Evolutionary conservation across 2,329 filamentous ascomycete genomes (phyloP).

Genomic region (Fusarium tuaranense): DNA sequence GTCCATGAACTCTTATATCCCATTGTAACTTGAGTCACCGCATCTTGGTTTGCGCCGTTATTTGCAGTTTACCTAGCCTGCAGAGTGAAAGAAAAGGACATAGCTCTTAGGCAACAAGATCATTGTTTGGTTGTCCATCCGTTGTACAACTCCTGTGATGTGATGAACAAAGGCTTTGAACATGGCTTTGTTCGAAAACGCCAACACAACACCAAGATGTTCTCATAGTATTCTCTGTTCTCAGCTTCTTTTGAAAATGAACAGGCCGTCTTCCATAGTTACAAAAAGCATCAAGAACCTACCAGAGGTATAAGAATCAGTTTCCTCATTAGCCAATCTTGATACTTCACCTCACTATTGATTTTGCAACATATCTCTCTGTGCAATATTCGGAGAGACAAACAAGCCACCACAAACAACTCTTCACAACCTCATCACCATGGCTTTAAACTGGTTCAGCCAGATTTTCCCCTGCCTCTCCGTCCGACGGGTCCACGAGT

Average conservation of each 20-base stretch:
- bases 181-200: conserved; percentile 10
- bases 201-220: background rate
- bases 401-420: background rate
- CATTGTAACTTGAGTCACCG: background rate
- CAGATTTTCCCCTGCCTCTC: background rate
- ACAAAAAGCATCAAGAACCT: background rate
- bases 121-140: background rate
- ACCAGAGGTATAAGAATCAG: background rate
- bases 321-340: background rate
- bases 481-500: background rate
- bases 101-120: background rate
- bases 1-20: background rate
- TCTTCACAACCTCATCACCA: background rate
- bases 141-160: background rate
- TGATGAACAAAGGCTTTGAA: conserved; percentile 20
- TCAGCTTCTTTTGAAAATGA: background rate
- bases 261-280: background rate
- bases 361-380: background rate
- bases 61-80: background rate
- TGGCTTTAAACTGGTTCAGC: background rate
- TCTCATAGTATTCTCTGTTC: background rate
- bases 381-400: background rate
- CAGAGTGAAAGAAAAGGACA: background rate
- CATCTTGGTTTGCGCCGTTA: background rate
- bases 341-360: background rate